Conservation (phyloP, 2,329 filamentous ascomycete species). For the Pestalotiopsis sp. region DNA sequence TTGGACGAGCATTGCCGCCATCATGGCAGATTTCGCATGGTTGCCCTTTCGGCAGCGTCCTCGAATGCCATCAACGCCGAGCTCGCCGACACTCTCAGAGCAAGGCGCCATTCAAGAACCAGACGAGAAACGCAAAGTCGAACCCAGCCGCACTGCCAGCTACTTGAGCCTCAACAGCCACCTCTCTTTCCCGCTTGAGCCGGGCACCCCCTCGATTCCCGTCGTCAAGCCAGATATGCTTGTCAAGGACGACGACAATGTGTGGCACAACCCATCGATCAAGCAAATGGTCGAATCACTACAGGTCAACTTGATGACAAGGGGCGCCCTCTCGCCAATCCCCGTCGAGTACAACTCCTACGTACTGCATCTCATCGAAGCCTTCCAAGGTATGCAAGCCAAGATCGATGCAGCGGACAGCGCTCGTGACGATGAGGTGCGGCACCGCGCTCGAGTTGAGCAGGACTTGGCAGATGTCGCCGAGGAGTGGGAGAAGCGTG, state of each 20-base stretch:
- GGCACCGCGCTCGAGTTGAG: constrained; percentile 31
- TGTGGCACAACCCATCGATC: constrained; percentile 42
- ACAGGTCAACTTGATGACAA: constrained; percentile 42
- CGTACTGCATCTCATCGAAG: constrained; percentile 41
- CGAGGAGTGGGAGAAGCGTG: constrained; percentile 39
- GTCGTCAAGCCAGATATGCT: constrained; percentile 8
- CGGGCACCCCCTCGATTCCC: constrained; percentile 6
- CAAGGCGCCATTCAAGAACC: constrained; percentile 10
- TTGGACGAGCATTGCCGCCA: neutral
- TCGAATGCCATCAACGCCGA: constrained; percentile 20
- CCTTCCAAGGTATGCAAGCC: constrained; percentile 32
- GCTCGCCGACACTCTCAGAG: constrained; percentile 16
- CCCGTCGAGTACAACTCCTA: constrained; percentile 44
- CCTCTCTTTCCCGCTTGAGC: constrained; percentile 15
- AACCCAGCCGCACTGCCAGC: constrained; percentile 22
- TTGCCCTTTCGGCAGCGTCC: constrained; percentile 24
- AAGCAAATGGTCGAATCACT: constrained; percentile 46
- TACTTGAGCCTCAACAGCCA: constrained; percentile 20
- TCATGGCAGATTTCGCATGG: constrained; percentile 24
- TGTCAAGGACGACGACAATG: constrained; percentile 27
- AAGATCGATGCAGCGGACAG: constrained; percentile 28
- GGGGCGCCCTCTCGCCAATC: constrained; percentile 33
- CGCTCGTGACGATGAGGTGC: constrained; percentile 28
- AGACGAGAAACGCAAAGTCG: constrained; percentile 14
- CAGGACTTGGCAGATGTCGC: constrained; percentile 37